Evolutionary conservation across 2,329 filamentous ascomycete species (phyloP), one percentile per base, ranked within the genome.

Genomic region (Trichophyton simii): DNA sequence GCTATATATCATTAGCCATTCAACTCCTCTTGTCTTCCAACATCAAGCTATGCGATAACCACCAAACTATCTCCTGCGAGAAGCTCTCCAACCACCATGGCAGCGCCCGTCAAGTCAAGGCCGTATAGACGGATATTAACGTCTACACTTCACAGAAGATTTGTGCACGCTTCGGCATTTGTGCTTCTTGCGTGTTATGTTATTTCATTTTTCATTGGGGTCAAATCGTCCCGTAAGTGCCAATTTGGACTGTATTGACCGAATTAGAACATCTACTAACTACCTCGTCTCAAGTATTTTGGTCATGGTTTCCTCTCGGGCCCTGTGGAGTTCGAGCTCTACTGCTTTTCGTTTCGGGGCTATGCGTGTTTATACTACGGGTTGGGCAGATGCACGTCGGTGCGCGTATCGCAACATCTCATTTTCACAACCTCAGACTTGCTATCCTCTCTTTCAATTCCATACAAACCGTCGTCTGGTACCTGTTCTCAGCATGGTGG

Each of bases 111-210:
- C 61, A 67, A 67, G 68, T 74, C 73, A 63, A 72, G 76, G 66
- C 76, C 74, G 46, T 95, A 96, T 76, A 87, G 90, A 79, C 89
- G 96, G 77, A 95, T 95, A 73, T 78, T 96, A 67, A 95, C 92
- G 64, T 91, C 92, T 58, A 86, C 88, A 59, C 79, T 96, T 65
- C 92, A 97, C 74, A 82, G 88, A 69, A 84, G 91, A 69, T 97
- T 96, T 75, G 87, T 87, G 57, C 86, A 85, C 65, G 90, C 89
- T 11, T 87, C 87, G 57, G 80, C 83, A 13, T 77, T 89, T 65
- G 79, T 91, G 13, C 76, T 94, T 8, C 75, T 80, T 57, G 78
- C 90, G 61, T 89, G 89, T 70, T 95, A 94, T 72, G 60, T 83
- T 42, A 83, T 89, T 70, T 83, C 90, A 57, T 75, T 94, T 60